Conservation (phyloP, 345 rosid genomes). For the Tarenaya hassleriana region DNA sequence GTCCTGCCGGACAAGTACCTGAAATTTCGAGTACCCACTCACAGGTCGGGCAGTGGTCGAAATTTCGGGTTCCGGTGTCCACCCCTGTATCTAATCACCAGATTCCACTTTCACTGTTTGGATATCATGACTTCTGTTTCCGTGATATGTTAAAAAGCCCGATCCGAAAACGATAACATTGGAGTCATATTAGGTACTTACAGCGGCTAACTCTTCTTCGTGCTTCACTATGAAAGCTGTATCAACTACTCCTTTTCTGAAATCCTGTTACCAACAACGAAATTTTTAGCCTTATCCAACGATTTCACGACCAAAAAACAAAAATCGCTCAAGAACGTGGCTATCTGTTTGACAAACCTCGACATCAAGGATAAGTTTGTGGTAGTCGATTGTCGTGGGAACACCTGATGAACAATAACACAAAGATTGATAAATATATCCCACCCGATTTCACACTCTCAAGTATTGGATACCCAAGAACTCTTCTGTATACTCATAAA, state of each 20-base stretch:
- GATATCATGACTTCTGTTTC: too few relatives aligned
- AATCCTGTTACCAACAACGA: slow-evolving; percentile 53
- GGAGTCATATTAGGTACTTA: slow-evolving; percentile 20
- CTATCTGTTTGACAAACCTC: slow-evolving; percentile 49
- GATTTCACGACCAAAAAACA: neutral
- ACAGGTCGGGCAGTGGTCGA: too few relatives aligned
- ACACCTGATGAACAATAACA: slow-evolving; percentile 46
- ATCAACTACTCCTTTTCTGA: slow-evolving; percentile 88
- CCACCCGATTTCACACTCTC: too few relatives aligned
- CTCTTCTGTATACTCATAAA: too few relatives aligned
- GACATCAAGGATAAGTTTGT: slow-evolving; percentile 89
- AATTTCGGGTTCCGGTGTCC: too few relatives aligned
- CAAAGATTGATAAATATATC: slow-evolving; percentile 4
- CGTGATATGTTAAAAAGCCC: too few relatives aligned
- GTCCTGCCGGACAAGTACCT: too few relatives aligned
- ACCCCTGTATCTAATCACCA: too few relatives aligned
- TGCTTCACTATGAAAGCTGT: slow-evolving; percentile 96
- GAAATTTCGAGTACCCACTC: too few relatives aligned
- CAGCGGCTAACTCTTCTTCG: slow-evolving; percentile 79
- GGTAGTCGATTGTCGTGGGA: slow-evolving; percentile 93
- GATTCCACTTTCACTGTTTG: too few relatives aligned
- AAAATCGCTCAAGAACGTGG: neutral
- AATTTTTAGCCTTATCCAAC: slow-evolving; percentile 11
- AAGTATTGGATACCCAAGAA: too few relatives aligned
- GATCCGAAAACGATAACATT: neutral